Percentiles rank a stretch among this genome's conserved stretches.
Conservation (phyloP, 495 filamentous ascomycete genomes). For the Oidiodendron maius region DNA sequence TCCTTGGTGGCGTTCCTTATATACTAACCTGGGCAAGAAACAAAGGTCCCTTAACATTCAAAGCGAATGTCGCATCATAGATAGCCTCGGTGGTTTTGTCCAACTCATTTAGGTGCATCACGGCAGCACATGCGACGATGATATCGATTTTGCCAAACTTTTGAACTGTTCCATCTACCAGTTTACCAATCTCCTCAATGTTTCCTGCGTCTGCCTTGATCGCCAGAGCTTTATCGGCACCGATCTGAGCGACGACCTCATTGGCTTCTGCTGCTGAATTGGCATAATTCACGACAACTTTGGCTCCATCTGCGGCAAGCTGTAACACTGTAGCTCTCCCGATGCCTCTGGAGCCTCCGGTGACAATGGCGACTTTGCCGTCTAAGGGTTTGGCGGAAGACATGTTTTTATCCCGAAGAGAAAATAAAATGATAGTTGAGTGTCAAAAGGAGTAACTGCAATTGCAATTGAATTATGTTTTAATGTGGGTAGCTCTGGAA, state of each 20-base stretch:
- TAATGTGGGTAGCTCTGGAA: no score
- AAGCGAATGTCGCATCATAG: conserved; percentile 47
- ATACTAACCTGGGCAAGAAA: conserved; percentile 53
- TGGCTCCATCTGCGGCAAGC: conserved; percentile 53
- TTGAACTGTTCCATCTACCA: conserved; percentile 54
- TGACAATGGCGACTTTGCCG: conserved; percentile 58
- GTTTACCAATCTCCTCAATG: conserved; percentile 49
- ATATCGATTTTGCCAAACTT: conserved; percentile 64
- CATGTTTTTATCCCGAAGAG: conserved; percentile 12
- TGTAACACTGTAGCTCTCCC: conserved; percentile 51
- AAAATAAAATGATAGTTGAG: background rate
- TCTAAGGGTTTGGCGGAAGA: conserved; percentile 28
- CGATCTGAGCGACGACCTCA: conserved; percentile 47
- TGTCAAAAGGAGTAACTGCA: background rate
- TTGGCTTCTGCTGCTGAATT: conserved; percentile 47
- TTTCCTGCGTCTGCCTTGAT: conserved; percentile 60
- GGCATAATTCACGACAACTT: conserved; percentile 59
- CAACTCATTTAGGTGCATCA: conserved; percentile 47
- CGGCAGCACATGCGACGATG: conserved; percentile 55
- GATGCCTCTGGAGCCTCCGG: conserved; percentile 63
- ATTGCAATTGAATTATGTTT: background rate
- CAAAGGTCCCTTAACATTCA: conserved; percentile 66
- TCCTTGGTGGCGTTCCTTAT: background rate
- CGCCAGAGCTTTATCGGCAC: conserved; percentile 42
- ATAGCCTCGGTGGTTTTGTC: conserved; percentile 50